Base-by-base conservation (phyloP, 805 yeast species). In the Metschnikowia cubensis region DNA sequence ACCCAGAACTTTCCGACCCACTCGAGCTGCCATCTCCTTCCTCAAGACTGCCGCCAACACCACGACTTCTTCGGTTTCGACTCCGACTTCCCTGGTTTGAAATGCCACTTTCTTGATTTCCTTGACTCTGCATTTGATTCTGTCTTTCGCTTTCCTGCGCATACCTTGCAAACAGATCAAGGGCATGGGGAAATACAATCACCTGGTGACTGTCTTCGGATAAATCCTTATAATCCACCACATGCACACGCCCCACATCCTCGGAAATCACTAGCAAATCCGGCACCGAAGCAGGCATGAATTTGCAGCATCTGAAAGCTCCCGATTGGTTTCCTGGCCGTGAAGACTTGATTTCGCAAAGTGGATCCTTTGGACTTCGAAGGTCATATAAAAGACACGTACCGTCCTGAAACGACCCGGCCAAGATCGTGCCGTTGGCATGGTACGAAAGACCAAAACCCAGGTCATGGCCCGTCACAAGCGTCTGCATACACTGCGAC, bases 341-440 rank as follows among this genome's bases (percentile, higher is more conserved):
- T 0, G 92, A 84, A 3, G 90, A 83, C 45, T 71, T 69, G 29
- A 86, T 71, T 50, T 75, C 77, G 48, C 76, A 73, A 14, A 85
- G 51, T 4, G 89, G 88, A 40, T 49, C 49, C 1, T 49, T 35
- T 47, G 82, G 63, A 52, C 83, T 84, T 55, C 98, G 72, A 6
- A 87, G 64, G 65, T 91, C 98, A 63, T 84, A 91, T 7, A 91
- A 68, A 54, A 83, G 73, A 52, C 92, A 83, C 18, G 81, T 70
- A 6, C 98, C 98, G 62, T 87, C 90, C 67, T 91, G 96, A 64
- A 89, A 89, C 21, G 90, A 84, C 0, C 87, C 82, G 1, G 94
- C 83, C 63, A 91, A 86, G 54, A 82, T 76, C 47, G 75, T 58
- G 18, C 92, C 96, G 41, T 88, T 83, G n/a, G 84, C 79, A 52